Conservation (phyloP, 306 rosid genomes). For the Trifolium fragiferum region DNA sequence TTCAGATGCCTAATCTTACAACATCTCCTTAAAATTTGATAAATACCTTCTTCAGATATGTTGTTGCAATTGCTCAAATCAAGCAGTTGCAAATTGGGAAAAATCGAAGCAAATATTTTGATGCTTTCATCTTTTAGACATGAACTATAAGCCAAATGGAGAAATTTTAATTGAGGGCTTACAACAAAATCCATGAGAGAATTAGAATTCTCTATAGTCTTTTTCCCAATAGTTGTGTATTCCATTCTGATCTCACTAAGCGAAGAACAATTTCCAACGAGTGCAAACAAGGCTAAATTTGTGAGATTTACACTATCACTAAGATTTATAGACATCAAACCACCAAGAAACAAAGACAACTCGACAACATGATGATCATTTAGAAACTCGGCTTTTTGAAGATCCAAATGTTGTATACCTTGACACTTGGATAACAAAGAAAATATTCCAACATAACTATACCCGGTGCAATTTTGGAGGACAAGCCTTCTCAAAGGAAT, state of each 20-base stretch:
- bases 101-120: no score
- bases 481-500: constrained; percentile 63
- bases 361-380: constrained; percentile 52
- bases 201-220: no score
- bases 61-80: neutral
- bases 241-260: no score
- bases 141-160: no score
- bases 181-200: no score
- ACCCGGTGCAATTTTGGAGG: constrained; percentile 43
- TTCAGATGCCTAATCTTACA: neutral
- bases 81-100: neutral
- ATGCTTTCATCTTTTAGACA: neutral
- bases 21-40: neutral
- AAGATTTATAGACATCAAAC: neutral
- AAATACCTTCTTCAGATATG: neutral
- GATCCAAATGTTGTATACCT: constrained; percentile 57
- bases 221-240: no score
- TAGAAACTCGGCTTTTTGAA: constrained; percentile 48
- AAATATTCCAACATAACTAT: constrained; percentile 54
- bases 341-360: constrained; percentile 56
- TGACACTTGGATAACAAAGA: constrained; percentile 51
- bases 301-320: neutral
- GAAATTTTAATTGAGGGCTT: no score
- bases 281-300: neutral
- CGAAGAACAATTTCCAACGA: no score